These are phyloP conservation scores for Entomortierella beljakovae DNA, from an alignment of 192 early-diverging fungal species.

Conservation along the genomic window DNA sequence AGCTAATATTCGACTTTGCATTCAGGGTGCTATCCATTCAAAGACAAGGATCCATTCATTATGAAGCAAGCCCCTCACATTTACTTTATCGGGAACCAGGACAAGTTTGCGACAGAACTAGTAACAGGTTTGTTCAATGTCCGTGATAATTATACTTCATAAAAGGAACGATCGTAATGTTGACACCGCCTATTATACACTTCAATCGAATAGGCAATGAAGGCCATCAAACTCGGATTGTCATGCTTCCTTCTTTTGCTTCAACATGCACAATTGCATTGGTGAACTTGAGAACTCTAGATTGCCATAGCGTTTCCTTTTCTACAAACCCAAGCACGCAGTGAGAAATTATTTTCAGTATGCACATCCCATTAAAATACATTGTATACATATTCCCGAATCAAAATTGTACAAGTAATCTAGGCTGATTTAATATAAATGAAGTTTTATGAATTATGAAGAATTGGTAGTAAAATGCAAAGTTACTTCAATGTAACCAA, in stretches of 20 bases:
- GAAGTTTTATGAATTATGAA: not conserved
- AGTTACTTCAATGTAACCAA: slow-evolving; percentile 75
- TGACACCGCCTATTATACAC: too few relatives aligned
- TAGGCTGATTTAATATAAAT: not conserved
- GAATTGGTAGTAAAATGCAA: not conserved
- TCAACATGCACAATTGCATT: slow-evolving; percentile 76
- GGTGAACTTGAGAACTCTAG: slow-evolving; percentile 81
- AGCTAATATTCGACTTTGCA: not conserved
- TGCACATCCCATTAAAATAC: not conserved
- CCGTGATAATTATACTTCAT: too few relatives aligned
- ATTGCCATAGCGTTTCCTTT: slow-evolving; percentile 59
- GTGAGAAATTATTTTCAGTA: too few relatives aligned
- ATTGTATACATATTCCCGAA: not conserved
- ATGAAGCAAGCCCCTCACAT: slow-evolving; percentile 79
- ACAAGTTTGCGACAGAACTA: slow-evolving; percentile 69
- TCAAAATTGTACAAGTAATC: too few relatives aligned
- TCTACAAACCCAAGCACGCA: slow-evolving; percentile 1
- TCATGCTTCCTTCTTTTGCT: slow-evolving; percentile 84
- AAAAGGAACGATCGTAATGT: too few relatives aligned
- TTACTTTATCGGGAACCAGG: slow-evolving; percentile 94
- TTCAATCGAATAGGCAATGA: slow-evolving; percentile 65
- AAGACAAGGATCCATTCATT: slow-evolving; percentile 89
- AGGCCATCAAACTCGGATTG: slow-evolving; percentile 71
- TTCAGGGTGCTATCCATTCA: slow-evolving; percentile 92
- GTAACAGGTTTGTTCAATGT: slow-evolving; percentile 55